Base-by-base conservation (phyloP, 1,284 basidiomycete species). In the Cerrena zonata region DNA sequence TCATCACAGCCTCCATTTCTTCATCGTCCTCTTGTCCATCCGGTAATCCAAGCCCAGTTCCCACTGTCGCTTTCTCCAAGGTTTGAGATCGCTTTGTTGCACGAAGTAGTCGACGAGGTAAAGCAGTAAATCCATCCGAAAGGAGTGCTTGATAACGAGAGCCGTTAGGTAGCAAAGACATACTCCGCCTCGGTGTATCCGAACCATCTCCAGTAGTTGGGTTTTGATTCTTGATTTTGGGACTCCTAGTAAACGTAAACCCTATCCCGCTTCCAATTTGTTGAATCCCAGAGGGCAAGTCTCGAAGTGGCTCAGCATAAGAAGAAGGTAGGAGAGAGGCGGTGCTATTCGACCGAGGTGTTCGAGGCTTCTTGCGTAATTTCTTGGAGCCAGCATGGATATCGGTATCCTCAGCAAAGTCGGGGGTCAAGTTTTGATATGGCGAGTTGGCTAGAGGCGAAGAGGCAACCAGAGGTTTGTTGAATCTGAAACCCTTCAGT, bases 181-280 rank as follows among this genome's bases (percentile, higher is more conserved):
- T 7, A 4, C 22, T 25, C 4, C 39, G 48, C 27, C 30, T 22
- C 15, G 25, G 39, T 10, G 27, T 37, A 10, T 18, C 13, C n/a
- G 40, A 15, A 12, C 4, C 12, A 15, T 18, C n/a, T 12, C n/a
- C 23, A 19, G 27, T 38, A 12, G 21, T 12, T 3, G 38, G 25
- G 18, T 49, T 38, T 7, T 7, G 7, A n/a, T 5, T n/a, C 15
- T 19, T 34, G 15, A 13, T 30, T 7, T 19, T 45, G 19, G 26
- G 36, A 26, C 34, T 45, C 34, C 47, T 37, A 1, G 40, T 23
- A n/a, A 56, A 56, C 22, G 70, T 77, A 58, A 77, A 81, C 2
- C 78, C 78, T 46, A 81, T 81, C 10, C 79, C 79, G 42, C 69
- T 70, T 15, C 79, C 79, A 41, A 78, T 76, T 51, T 77, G 75